Percentiles rank a stretch among this genome's conserved stretches.
Conservation (phyloP, 176 grass and related monocot genomes). For the Areca catechu region DNA sequence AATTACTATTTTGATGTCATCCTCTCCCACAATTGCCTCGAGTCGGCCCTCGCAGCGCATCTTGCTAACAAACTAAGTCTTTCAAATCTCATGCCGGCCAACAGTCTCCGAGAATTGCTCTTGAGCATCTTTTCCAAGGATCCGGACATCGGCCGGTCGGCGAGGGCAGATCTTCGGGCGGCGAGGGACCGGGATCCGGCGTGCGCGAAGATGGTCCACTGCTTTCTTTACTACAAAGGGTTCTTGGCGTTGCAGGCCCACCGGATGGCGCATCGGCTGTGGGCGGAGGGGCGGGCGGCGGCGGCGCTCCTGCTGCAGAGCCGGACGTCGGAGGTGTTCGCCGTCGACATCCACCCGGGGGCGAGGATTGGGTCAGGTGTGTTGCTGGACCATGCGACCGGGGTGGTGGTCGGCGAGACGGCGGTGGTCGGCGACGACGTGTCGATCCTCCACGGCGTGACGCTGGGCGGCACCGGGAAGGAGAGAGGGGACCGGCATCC, state of each 20-base stretch:
- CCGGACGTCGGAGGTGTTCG: constrained; percentile 84
- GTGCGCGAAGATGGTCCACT: constrained; percentile 84
- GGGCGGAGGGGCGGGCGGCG: constrained; percentile 39
- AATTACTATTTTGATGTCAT: constrained; percentile 58
- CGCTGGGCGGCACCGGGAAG: constrained; percentile 73
- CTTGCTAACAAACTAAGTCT: constrained; percentile 64
- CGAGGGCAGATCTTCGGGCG: constrained; percentile 57
- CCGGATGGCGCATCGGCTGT: constrained; percentile 70
- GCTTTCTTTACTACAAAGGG: constrained; percentile 97
- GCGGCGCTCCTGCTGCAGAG: constrained; percentile 71
- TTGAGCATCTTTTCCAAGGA: constrained; percentile 20
- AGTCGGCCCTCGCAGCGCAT: constrained; percentile 59
- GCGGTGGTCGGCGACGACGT: constrained; percentile 62
- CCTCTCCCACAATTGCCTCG: constrained; percentile 42
- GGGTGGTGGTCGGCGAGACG: constrained; percentile 82
- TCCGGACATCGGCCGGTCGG: constrained; percentile 24
- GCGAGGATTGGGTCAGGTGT: constrained; percentile 71
- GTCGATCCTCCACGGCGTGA: constrained; percentile 73
- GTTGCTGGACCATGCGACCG: constrained; percentile 85
- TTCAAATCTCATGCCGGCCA: constrained; percentile 32
- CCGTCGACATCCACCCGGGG: constrained; percentile 91
- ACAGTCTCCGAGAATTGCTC: constrained; percentile 44
- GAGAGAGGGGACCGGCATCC: constrained; percentile 71
- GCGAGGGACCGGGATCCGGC: constrained; percentile 70
- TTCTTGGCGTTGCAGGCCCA: constrained; percentile 83